Evolutionary conservation across 139 green algal genomes (phyloP).

Genomic region (Deuterostichococcus epilithicus): DNA sequence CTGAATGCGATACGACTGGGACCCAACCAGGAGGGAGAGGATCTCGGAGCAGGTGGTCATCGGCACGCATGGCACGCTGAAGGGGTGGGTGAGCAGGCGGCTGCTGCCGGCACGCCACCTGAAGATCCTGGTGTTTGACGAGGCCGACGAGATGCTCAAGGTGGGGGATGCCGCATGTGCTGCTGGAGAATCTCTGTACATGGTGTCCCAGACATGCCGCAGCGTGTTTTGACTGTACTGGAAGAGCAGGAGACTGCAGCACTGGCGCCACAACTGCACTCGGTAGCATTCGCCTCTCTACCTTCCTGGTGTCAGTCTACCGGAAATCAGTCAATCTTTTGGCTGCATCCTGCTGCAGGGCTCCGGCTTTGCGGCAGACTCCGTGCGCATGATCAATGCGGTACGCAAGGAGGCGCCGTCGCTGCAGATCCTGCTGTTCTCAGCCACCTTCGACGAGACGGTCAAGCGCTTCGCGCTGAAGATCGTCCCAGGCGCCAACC

Average conservation of each 20-base stretch:
- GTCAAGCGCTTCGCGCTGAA: slow-evolving; percentile 85
- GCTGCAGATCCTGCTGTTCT: slow-evolving; percentile 89
- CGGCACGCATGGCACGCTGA: slow-evolving; percentile 93
- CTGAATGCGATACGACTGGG: neutral
- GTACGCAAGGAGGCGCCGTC: slow-evolving; percentile 19
- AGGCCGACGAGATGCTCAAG: slow-evolving; percentile 98
- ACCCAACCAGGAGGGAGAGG: slow-evolving; percentile 13
- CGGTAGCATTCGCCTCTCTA: no score
- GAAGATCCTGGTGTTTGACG: slow-evolving; percentile 95
- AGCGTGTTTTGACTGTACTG: neutral
- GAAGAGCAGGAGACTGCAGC: neutral
- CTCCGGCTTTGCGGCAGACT: slow-evolving; percentile 91
- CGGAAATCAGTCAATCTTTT: neutral
- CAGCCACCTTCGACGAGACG: slow-evolving; percentile 93
- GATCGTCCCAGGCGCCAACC: slow-evolving; percentile 71
- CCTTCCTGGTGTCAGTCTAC: no score
- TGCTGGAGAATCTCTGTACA: no score
- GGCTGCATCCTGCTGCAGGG: slow-evolving; percentile 20
- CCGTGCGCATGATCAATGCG: slow-evolving; percentile 61
- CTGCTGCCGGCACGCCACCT: slow-evolving; percentile 68
- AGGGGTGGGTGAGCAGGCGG: slow-evolving; percentile 79
- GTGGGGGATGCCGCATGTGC: slow-evolving; percentile 4
- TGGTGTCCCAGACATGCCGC: no score
- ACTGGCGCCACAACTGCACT: no score
- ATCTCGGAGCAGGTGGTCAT: slow-evolving; percentile 81